Evolutionary conservation across 768 basidiomycete species (phyloP), one percentile per base, ranked within the genome.

Genomic region (Suillus cothurnatus): DNA sequence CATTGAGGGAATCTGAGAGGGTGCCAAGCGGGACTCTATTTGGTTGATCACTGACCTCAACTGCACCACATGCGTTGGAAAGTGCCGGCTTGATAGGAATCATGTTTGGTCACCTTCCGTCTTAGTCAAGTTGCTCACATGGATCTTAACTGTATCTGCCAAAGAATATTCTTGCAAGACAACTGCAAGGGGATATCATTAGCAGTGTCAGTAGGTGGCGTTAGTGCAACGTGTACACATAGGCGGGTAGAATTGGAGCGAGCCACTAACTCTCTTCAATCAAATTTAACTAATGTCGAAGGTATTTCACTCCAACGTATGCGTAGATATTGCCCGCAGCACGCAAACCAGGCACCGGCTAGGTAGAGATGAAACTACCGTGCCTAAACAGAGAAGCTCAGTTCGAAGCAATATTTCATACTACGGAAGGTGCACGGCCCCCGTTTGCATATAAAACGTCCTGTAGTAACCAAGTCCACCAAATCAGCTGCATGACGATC

Each of bases 401-500:
- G 23, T 6, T 26, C 47, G 26, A 1, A 26, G 15, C 17, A 28
- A 28, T 52, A 52, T 52, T 3, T 28, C 50, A 28, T 28, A 36
- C 19, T 31, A 66, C 23, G 32, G 21, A 45, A 41, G 28, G 28
- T 65, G 31, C 67, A 72, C 66, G 67, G 6, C 73, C 77, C 34
- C 74, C 77, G 19, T 78, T 67, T 21, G 71, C 77, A 52, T 78
- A 76, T n/a, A 73, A 38, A 15, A 74, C 70, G 36, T 75, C 77
- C 70, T 78, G 73, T 11, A 75, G 62, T 14, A 19, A 78, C 45
- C 4, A 78, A 69, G 6, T 53, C 55, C 52, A 64, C 53, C 12
- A n/a, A 55, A n/a, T 55, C 14, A 55, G 32, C 12, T 34, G 32
- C 19, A 34, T n/a, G 21, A n/a, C 11, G 21, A 55, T 55, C 17